Percentiles rank a stretch among this genome's conserved stretches.
Evolutionary conservation across 352 stramenopile species (phyloP).

Genomic region (Globisporangium orthogonon): DNA sequence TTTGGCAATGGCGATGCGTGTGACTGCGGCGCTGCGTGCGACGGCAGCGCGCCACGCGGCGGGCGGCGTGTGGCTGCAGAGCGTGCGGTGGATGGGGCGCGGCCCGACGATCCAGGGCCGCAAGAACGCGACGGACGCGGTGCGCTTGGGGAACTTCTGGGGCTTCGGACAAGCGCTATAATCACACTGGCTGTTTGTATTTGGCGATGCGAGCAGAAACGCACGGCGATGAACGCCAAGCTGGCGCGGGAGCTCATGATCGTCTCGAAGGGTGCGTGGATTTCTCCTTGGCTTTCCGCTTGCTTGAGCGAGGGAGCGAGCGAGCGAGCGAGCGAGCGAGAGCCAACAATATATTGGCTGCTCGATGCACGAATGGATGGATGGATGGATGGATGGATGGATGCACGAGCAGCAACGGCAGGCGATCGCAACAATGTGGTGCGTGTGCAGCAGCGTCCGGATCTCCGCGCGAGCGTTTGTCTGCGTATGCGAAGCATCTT

Average conservation of each 20-base stretch:
- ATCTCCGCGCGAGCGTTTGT: neutral
- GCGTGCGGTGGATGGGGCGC: conserved; percentile 67
- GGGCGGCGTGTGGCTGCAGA: conserved; percentile 26
- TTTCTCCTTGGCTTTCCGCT: neutral
- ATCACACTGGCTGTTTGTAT: no score
- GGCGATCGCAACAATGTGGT: conserved; percentile 72
- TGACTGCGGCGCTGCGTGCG: neutral
- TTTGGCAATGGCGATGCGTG: no score
- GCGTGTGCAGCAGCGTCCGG: conserved; percentile 7
- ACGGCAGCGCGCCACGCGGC: neutral
- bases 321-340: no score
- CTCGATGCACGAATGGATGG: neutral
- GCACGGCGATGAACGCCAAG: conserved; percentile 69
- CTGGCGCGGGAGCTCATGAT: conserved; percentile 67
- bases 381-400: neutral
- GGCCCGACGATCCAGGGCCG: conserved; percentile 73
- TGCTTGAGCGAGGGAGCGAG: no score
- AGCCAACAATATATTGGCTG: neutral
- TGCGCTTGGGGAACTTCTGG: conserved; percentile 8
- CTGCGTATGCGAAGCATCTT: no score
- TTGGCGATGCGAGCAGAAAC: conserved; percentile 35
- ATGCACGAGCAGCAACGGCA: conserved; percentile 24
- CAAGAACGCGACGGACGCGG: conserved; percentile 76
- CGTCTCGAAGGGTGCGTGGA: conserved; percentile 52
- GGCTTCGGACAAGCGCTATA: no score